Evolutionary conservation across 1,284 basidiomycete species (phyloP), one percentile per base, ranked within the genome.

Genomic region (Baeospora myosura): DNA sequence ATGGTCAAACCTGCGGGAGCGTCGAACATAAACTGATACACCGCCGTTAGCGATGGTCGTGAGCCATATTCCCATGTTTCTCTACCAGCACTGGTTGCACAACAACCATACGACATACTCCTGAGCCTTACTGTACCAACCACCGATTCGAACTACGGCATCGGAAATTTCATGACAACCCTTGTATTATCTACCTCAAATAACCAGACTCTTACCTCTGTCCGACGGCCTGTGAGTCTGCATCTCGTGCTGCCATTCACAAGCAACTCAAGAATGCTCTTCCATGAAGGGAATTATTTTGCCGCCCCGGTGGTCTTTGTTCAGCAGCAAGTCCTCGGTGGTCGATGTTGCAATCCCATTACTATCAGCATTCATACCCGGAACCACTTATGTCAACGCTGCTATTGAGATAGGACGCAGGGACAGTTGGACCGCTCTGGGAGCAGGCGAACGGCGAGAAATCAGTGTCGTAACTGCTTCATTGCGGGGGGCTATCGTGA

Each of bases 81-180:
- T 2, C 57, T 88, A 0, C 69, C 76, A 3, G 42, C 57, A 10
- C 62, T 88, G 20, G 67, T 70, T 38, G 51, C 73, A 14, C 61
- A 69, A 28, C 86, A 88, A 47, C 72, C 73, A 5, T 89, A 88
- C 43, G 77, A 87, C 49, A 65, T 89, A 38, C 77, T 74, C 29
- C 61, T 88, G 10, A 72, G 77, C 41, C 65, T 89, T n/a, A 58
- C 63, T 16, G 64, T 89, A 2, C 87, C 87, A 10, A 65, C 74
- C 1, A 72, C 71, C n/a, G 73, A 78, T 44, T 59, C 76, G 12
- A 89, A 87, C 61, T 64, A 74, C 50, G 78, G 66, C 3, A 71
- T 89, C 1, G 85, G 85, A 21, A 89, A 89, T 58, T 89, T 89
- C 58, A 89, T 89, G 85, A 65, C 74, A 5, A 71, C 67, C 26